Base-by-base conservation (phyloP, 805 yeast genomes). In the Suhomyces sp. region DNA sequence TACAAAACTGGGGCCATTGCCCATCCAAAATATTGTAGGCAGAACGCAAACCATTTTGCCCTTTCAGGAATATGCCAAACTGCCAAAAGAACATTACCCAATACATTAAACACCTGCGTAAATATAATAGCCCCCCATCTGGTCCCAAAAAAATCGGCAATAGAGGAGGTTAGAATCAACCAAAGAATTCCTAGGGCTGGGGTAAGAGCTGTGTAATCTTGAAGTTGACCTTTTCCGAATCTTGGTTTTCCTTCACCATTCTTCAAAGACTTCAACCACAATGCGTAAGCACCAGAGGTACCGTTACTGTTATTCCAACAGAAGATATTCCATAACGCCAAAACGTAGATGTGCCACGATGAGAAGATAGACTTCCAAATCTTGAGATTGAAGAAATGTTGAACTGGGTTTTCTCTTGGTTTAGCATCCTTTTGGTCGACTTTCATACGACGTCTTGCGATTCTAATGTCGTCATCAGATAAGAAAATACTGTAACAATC, bases 11-110 rank as follows among this genome's bases (percentile, higher is more conserved):
- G 80, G 2, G 83, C 77, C 53, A 75, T 75, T 12, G 83, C 74
- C 71, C 81, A 79, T 10, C 79, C 74, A 54, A 76, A 76, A 49
- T 78, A 79, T 14, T 75, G 77, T 31, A 74, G 64, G 48, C 77
- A 64, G 53, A 74, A 79, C 0, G 79, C 85, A 61, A 70, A 77
- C 83, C 84, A 78, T 54, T 79, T 77, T 11, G 83, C 77, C n/a
- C 63, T 39, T 26, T 64, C 63, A 0, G 79, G 67, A 19, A 79
- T 76, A 43, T 77, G 56, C 85, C 85, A 79, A 28, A 70, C 70
- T 5, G 80, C 79, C 44, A 79, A 57, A 16, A 79, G 60, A 1
- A 65, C 64, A 50, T 78, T 76, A 10, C 83, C 80, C 5, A 71
- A 48, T 18, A 76, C 58, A 45, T 77, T 78, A 66, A 79, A 69